These are phyloP conservation scores for Gossypium rotundifolium DNA, from an alignment of 345 rosid species.

Conservation along the genomic window DNA sequence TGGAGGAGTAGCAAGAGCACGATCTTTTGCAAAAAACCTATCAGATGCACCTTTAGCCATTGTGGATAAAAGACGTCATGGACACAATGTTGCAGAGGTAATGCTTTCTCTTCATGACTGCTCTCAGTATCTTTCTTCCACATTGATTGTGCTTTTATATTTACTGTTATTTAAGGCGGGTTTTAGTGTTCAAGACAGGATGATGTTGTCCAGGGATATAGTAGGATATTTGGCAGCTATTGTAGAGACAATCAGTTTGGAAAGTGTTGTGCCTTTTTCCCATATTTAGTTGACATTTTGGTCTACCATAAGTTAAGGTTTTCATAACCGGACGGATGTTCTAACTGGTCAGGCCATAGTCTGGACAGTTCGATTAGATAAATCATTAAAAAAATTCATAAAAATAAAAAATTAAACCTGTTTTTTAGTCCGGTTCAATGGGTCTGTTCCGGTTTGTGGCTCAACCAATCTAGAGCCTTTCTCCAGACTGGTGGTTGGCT, in stretches of 20 bases:
- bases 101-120: conserved; percentile 9
- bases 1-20: conserved; percentile 99
- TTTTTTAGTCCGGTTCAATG: no score
- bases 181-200: background rate
- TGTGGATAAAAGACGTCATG: conserved; percentile 96
- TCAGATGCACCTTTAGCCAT: conserved; percentile 96
- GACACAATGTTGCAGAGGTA: conserved; percentile 99
- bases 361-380: no score
- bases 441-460: no score
- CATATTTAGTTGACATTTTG: background rate
- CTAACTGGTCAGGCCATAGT: no score
- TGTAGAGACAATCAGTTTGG: background rate
- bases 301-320: background rate
- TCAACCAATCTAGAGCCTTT: no score
- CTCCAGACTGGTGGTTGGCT: no score
- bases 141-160: background rate
- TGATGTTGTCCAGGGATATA: background rate
- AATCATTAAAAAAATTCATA: no score
- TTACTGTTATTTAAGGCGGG: background rate
- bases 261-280: background rate
- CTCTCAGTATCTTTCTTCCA: background rate
- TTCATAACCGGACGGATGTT: no score
- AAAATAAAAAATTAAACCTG: no score
- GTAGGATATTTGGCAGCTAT: background rate
- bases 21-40: conserved; percentile 86